A percentile compares a stretch with the other conserved stretches of the same genome.
These are phyloP conservation scores for Eimeria tenella DNA, from an alignment of 169 alveolate genomes.

Conservation along the genomic window DNA sequence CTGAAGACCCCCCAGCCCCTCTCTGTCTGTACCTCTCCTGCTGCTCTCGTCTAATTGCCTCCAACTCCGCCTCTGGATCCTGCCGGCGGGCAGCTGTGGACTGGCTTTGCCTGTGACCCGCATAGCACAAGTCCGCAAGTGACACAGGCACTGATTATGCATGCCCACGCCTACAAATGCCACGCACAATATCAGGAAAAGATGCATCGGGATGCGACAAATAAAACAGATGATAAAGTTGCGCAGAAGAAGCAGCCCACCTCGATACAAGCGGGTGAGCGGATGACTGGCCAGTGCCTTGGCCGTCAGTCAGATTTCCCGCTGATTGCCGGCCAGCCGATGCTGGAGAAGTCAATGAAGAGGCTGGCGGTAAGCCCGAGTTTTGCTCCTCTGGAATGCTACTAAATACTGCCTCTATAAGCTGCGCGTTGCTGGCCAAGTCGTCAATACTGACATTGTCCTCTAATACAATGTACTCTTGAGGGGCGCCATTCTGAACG, in stretches of 20 bases:
- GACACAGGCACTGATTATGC: too few relatives aligned
- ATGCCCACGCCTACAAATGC: too few relatives aligned
- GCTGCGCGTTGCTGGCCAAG: slow-evolving; percentile 25
- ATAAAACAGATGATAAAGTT: background rate
- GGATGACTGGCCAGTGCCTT: background rate
- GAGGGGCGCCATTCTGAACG: slow-evolving; percentile 33
- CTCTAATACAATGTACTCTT: slow-evolving; percentile 37
- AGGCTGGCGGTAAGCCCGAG: background rate
- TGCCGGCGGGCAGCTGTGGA: slow-evolving; percentile 23
- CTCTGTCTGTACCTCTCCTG: slow-evolving; percentile 41
- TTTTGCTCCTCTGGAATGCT: background rate
- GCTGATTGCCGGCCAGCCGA: background rate
- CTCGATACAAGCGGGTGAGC: background rate
- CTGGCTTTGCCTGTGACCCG: background rate
- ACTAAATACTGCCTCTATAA: slow-evolving; percentile 21
- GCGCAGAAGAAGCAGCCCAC: background rate
- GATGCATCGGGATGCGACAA: too few relatives aligned
- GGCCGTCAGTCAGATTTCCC: background rate
- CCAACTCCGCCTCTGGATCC: slow-evolving; percentile 36
- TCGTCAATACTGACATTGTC: background rate
- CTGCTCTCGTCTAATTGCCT: slow-evolving; percentile 33
- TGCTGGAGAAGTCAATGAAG: background rate
- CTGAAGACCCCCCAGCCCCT: slow-evolving; percentile 22
- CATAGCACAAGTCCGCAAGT: background rate
- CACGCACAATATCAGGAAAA: too few relatives aligned